These are phyloP conservation scores for Cystobasidium tubakii DNA, from an alignment of 768 basidiomycete genomes.

Conservation along the genomic window DNA sequence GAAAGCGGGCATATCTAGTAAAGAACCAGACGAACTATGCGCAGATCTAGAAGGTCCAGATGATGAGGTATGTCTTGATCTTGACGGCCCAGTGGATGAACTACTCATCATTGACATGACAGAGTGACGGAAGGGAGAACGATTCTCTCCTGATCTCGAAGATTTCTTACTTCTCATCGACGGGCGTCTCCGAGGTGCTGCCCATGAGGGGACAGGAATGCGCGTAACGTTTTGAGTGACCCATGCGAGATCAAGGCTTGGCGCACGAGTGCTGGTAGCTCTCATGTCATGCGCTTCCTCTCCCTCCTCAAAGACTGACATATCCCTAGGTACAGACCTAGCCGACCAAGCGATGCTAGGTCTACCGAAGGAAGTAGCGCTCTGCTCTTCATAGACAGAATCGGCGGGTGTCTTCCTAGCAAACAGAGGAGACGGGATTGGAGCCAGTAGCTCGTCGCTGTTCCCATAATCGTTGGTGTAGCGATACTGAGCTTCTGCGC, in stretches of 20 bases:
- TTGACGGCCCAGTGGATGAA: not conserved
- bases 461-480: not conserved
- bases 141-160: not conserved
- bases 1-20: not conserved
- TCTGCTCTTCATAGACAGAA: not conserved
- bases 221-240: not conserved
- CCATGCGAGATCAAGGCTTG: conserved; percentile 8
- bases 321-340: not conserved
- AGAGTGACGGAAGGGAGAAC: not conserved
- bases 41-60: not conserved
- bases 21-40: not conserved
- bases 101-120: conserved; percentile 7
- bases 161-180: conserved; percentile 11
- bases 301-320: not conserved
- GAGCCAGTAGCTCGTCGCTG: not conserved
- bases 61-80: not conserved
- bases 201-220: not conserved
- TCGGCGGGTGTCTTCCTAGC: not conserved
- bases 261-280: conserved; percentile 9
- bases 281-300: conserved; percentile 5
- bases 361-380: not conserved
- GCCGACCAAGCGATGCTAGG: not conserved
- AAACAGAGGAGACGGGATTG: not conserved
- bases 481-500: not conserved
- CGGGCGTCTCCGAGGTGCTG: not conserved